Conservation (phyloP, 2,329 filamentous ascomycete genomes). For the Colletotrichum siamense region DNA sequence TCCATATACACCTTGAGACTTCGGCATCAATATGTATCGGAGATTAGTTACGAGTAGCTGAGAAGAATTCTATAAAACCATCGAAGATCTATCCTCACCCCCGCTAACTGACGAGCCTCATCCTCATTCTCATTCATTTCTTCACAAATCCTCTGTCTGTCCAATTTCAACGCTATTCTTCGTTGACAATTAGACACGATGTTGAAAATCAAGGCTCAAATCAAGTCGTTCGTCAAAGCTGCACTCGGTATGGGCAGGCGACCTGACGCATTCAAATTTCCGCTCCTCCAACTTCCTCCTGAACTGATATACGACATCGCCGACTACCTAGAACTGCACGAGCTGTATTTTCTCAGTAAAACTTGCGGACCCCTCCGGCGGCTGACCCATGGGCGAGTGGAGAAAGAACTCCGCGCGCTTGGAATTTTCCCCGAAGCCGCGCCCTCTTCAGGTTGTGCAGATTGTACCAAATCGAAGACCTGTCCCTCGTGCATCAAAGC, state of each 20-base stretch:
- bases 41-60: too few relatives aligned
- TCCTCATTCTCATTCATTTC: background rate
- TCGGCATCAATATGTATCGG: background rate
- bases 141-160: accelerated
- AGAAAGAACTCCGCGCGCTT: background rate
- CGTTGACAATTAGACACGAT: background rate
- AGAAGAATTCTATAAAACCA: background rate
- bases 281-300: background rate
- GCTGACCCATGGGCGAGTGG: background rate
- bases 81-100: accelerated
- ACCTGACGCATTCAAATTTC: background rate
- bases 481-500: background rate
- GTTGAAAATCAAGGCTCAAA: background rate
- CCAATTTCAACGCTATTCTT: too few relatives aligned
- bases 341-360: background rate
- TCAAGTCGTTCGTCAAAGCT: background rate
- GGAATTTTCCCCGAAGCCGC: background rate
- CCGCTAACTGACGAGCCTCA: accelerated
- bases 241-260: background rate
- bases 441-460: background rate
- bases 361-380: background rate
- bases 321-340: background rate
- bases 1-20: background rate
- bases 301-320: background rate
- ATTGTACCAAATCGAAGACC: background rate